phyloP scores from a whole-genome alignment of 345 rosid species.

The Mangifera indica region DNA sequence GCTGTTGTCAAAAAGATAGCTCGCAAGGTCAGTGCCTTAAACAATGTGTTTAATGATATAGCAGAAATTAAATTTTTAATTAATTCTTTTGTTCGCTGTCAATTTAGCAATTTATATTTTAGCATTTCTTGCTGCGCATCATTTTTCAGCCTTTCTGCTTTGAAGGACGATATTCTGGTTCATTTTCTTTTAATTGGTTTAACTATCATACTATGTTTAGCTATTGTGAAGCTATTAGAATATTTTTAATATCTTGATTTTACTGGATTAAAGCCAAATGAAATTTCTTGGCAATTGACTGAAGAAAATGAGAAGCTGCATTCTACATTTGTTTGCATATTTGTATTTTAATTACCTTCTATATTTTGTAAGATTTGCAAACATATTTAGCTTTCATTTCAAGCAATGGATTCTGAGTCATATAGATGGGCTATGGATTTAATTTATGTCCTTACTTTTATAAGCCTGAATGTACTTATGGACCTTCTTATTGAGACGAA shows the following conservation, averaged over 20 bases:
- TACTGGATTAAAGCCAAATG: not conserved
- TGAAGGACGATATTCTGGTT: not conserved
- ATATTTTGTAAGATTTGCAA: not conserved
- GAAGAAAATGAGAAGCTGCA: not conserved
- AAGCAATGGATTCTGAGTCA: not conserved
- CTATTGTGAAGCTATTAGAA: not conserved
- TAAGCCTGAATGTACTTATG: not conserved
- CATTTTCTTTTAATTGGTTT: not conserved
- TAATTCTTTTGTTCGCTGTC: not conserved
- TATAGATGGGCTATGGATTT: too few species aligned
- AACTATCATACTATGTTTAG: not conserved
- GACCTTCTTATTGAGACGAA: not conserved
- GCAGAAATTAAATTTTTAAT: slow-evolving; percentile 9
- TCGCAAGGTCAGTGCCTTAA: slow-evolving; percentile 60
- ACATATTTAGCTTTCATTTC: not conserved
- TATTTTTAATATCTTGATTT: not conserved
- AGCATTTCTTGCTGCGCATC: slow-evolving; percentile 1
- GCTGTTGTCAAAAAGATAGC: slow-evolving; percentile 77
- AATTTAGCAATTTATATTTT: not conserved
- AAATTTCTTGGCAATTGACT: not conserved
- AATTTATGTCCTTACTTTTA: too few species aligned
- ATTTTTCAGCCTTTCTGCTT: not conserved
- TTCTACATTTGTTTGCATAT: not conserved
- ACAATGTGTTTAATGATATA: not conserved
- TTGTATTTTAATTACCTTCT: not conserved